phyloP scores from a whole-genome alignment of 2,329 filamentous ascomycete species.

The Botryotinia narcissicola region DNA sequence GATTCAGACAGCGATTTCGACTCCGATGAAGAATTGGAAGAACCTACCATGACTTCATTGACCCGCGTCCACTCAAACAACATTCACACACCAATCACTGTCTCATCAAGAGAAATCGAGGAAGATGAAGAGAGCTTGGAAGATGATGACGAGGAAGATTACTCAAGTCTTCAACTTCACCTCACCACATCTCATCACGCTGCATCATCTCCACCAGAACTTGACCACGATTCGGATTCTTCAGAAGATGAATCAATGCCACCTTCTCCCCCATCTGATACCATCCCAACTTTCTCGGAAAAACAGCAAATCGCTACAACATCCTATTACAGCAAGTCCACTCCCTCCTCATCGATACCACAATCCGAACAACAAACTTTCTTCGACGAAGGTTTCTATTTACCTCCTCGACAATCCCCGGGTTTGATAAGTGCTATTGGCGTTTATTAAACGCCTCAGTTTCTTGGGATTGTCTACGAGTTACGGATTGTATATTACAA shows the following conservation, averaged over 20 bases:
- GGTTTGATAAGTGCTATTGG: slow-evolving; percentile 45
- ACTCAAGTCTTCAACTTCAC: slow-evolving; percentile 63
- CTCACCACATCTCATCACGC: slow-evolving; percentile 62
- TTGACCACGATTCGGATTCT: slow-evolving; percentile 65
- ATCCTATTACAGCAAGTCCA: slow-evolving; percentile 39
- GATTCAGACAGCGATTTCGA: slow-evolving; percentile 52
- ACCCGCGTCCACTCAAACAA: slow-evolving; percentile 46
- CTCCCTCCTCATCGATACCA: slow-evolving; percentile 36
- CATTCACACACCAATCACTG: slow-evolving; percentile 31
- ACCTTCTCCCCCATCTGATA: slow-evolving; percentile 44
- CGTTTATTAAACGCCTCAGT: slow-evolving; percentile 42
- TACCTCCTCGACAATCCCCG: slow-evolving; percentile 43
- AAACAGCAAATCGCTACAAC: slow-evolving; percentile 51
- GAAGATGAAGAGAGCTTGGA: slow-evolving; percentile 44
- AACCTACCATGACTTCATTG: slow-evolving; percentile 49
- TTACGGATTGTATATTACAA: slow-evolving; percentile 22
- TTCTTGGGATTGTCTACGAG: background rate
- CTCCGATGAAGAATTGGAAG: slow-evolving; percentile 59
- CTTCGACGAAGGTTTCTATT: slow-evolving; percentile 50
- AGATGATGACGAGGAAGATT: slow-evolving; percentile 61
- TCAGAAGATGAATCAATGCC: slow-evolving; percentile 73
- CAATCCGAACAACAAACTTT: slow-evolving; percentile 41
- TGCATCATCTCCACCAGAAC: slow-evolving; percentile 61
- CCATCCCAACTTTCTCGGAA: slow-evolving; percentile 59
- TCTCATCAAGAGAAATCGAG: slow-evolving; percentile 26